Evolutionary conservation across 345 rosid genomes (phyloP).

Genomic region (Syzygium aqueum): DNA sequence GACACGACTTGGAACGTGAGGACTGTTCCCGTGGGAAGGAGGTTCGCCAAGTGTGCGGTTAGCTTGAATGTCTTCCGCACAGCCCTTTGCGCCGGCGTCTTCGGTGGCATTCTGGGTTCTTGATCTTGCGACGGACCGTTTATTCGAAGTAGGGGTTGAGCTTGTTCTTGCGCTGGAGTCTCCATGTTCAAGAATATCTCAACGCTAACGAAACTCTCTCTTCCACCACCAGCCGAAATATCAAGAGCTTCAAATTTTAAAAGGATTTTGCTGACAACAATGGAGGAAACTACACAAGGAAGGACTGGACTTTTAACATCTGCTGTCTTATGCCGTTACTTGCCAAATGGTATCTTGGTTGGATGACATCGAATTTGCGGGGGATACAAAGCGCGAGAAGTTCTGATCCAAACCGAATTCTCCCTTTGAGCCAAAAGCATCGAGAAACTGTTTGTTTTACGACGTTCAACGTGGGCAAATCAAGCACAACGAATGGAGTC

Average conservation of each 20-base stretch:
- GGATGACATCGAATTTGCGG: neutral
- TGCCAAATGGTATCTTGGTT: neutral
- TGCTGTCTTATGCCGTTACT: neutral
- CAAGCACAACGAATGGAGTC: neutral
- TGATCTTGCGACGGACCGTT: neutral
- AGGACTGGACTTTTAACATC: neutral
- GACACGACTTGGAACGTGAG: constrained; percentile 59
- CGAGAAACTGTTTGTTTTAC: neutral
- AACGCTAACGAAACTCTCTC: neutral
- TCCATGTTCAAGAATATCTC: neutral
- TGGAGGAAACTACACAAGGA: neutral
- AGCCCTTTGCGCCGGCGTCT: constrained; percentile 35
- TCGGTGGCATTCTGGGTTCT: constrained; percentile 12
- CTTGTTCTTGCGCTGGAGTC: neutral
- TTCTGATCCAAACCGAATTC: neutral
- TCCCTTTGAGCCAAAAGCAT: neutral
- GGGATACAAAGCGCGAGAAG: neutral
- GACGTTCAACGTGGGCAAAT: neutral
- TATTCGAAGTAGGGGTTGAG: neutral
- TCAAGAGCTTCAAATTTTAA: neutral
- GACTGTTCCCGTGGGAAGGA: constrained; percentile 65
- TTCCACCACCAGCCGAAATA: neutral
- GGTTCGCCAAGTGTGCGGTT: constrained; percentile 44
- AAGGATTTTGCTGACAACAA: neutral
- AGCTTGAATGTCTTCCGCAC: constrained; percentile 61